These are phyloP conservation scores for Skeletonema tropicum DNA, from an alignment of 108 stramenopile species.

Conservation along the genomic window DNA sequence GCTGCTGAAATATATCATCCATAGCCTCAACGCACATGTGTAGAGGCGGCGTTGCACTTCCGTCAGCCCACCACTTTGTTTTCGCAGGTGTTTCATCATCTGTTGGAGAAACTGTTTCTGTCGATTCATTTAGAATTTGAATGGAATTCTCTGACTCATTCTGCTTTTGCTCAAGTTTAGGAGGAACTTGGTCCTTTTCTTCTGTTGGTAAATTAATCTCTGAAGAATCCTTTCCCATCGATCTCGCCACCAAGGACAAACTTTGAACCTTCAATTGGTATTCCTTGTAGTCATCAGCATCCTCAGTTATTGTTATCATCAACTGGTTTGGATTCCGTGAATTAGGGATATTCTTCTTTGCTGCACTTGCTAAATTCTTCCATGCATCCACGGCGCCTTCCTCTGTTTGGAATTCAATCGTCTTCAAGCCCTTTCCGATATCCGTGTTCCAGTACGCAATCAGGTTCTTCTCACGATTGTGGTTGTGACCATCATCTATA, in stretches of 20 bases:
- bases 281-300: neutral
- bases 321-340: conserved; percentile 6
- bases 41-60: conserved; percentile 15
- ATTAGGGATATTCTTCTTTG: neutral
- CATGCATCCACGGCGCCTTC: conserved; percentile 16
- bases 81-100: neutral
- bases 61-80: conserved; percentile 20
- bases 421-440: conserved; percentile 15
- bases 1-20: conserved; percentile 18
- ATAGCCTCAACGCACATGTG: conserved; percentile 28
- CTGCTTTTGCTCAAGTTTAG: neutral
- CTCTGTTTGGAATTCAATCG: conserved; percentile 36
- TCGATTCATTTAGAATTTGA: neutral
- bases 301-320: neutral
- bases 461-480: neutral
- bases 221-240: neutral
- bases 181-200: neutral
- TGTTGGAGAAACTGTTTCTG: neutral
- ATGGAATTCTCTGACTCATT: neutral
- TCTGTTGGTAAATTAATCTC: neutral
- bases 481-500: neutral
- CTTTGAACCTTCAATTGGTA: conserved; percentile 12
- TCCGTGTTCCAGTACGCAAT: conserved; percentile 30
- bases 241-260: conserved; percentile 9
- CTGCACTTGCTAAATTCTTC: conserved; percentile 16